phyloP scores from a whole-genome alignment of 192 early-diverging fungal genomes.

The Backusella tuberculispora region DNA sequence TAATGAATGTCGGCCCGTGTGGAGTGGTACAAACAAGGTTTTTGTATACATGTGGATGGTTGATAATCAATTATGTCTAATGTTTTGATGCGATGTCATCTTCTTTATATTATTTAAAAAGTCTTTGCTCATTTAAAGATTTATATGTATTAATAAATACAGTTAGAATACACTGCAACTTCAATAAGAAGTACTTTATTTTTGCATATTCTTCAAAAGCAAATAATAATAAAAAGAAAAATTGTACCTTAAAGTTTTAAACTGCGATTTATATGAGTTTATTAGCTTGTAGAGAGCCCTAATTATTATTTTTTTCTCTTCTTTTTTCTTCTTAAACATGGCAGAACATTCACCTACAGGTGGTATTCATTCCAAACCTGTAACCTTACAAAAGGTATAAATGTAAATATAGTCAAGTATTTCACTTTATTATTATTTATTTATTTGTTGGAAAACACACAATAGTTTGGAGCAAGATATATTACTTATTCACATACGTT shows the following conservation, averaged over 20 bases:
- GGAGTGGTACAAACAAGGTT: slow-evolving; percentile 7
- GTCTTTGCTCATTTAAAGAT: not conserved
- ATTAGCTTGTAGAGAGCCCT: not conserved
- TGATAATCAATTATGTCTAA: not conserved
- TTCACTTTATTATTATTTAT: not conserved
- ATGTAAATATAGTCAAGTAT: not conserved
- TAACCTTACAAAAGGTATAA: slow-evolving; percentile 7
- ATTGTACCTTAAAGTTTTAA: not conserved
- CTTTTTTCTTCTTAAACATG: not conserved
- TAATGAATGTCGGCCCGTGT: not conserved
- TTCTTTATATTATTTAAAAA: not conserved
- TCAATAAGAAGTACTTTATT: not conserved
- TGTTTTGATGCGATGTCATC: not conserved
- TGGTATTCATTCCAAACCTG: not conserved
- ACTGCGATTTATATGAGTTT: not conserved
- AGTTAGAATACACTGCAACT: not conserved
- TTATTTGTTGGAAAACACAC: not conserved
- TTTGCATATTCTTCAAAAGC: not conserved
- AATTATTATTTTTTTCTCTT: not conserved
- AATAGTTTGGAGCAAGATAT: slow-evolving; percentile 22
- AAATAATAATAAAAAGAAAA: too few species aligned
- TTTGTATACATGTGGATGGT: not conserved
- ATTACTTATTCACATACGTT: slow-evolving; percentile 30
- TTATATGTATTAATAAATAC: not conserved
- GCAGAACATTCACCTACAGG: not conserved